Evolutionary conservation across 345 rosid species (phyloP), one percentile per base, ranked within the genome.

Genomic region (Populus tremula): DNA sequence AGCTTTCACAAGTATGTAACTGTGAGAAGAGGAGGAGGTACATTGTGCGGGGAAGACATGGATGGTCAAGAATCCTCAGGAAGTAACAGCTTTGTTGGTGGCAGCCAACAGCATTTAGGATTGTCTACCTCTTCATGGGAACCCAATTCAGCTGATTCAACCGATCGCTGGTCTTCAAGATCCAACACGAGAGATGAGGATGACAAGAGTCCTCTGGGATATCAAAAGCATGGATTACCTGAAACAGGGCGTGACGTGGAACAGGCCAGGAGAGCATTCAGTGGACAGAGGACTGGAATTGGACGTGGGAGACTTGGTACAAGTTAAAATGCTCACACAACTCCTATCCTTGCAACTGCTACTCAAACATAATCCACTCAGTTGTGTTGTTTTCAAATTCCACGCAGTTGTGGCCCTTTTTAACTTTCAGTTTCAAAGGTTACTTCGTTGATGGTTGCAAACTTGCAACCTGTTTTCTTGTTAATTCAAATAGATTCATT

Each of bases 21-120:
- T 2, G 84, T 91, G 71, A 89, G 86, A 82, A 87, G 96, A 73
- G 98, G 91, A 73, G 98, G 91, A 1, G 88, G 88, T 68, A 67
- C 79, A 38, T 61, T 81, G 6, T 73, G 65, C 33, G 81, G 79
- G 31, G 88, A 79, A 43, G 97, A 94, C 20, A 84, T 83, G 87
- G 98, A 91, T 69, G 94, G 84, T 53, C 91, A 90, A 76, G 99
- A 93, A 80, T 93, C 99, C 50, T 90, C 99, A 10, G 98, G 99
- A 23, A 95, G 99, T 85, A 93, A 96, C 78, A 93, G 94, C 86
- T 63, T 86, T 69, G 88, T 81, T 3, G 88, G 92, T 11, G 79
- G 87, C 8, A 75, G 85, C 38, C 81, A 84, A 31, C 93, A 90
- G 76, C 87, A 84, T 5, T 81, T 91, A 87, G 86, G 85, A 76